Conservation (phyloP, 345 rosid genomes). For the Sapria himalayana region DNA sequence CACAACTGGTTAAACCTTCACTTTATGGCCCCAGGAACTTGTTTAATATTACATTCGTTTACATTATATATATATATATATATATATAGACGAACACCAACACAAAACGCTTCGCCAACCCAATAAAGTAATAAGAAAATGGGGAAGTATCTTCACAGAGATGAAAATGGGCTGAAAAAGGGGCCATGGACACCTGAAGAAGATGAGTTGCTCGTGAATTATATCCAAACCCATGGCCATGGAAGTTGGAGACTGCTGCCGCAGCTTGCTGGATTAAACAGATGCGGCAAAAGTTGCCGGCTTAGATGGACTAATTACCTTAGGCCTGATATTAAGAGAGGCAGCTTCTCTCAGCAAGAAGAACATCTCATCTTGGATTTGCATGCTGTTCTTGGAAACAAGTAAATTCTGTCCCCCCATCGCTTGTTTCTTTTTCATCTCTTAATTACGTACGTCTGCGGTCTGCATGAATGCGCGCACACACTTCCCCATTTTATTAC, state of each 20-base stretch:
- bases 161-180: conserved; percentile 67
- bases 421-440: conserved; percentile 5
- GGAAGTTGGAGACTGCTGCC: conserved; percentile 97
- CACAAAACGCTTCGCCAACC: too few species aligned
- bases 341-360: conserved; percentile 57
- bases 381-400: conserved; percentile 63
- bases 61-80: too few species aligned
- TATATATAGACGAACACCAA: too few species aligned
- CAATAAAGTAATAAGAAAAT: too few species aligned
- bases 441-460: conserved; percentile 1
- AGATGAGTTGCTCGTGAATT: conserved; percentile 57
- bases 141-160: conserved; percentile 90
- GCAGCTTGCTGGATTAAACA: conserved; percentile 55
- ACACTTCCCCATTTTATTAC: too few species aligned
- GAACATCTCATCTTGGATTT: conserved; percentile 62
- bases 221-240: conserved; percentile 62
- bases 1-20: too few species aligned
- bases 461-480: too few species aligned
- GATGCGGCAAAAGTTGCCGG: conserved; percentile 79
- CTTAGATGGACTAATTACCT: conserved; percentile 67
- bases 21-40: too few species aligned
- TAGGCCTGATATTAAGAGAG: conserved; percentile 68
- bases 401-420: conserved; percentile 15
- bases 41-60: too few species aligned
- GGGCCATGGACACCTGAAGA: conserved; percentile 98